A percentile compares a stretch with the other conserved stretches of the same genome.
Conservation (phyloP, 208 protist species). For the Trypanosoma melophagium region DNA sequence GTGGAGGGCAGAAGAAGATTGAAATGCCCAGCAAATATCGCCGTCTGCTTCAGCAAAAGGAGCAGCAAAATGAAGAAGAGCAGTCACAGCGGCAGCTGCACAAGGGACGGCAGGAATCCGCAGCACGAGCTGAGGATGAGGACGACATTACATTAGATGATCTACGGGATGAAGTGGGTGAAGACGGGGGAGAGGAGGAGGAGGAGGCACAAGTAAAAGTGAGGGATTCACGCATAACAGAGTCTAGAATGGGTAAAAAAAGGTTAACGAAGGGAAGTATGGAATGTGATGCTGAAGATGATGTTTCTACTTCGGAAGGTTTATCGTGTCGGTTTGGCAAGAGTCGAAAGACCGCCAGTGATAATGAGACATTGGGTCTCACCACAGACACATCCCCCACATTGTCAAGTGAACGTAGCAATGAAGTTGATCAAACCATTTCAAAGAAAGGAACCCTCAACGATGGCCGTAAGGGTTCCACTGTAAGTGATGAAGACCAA, state of each 20-base stretch:
- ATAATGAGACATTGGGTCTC: no score
- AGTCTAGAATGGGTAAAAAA: neutral
- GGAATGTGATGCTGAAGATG: neutral
- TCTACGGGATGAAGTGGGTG: neutral
- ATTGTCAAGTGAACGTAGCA: neutral
- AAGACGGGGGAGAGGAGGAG: neutral
- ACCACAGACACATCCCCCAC: neutral
- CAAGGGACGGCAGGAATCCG: neutral
- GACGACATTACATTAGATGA: conserved; percentile 12
- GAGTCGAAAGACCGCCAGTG: neutral
- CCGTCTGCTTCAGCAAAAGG: conserved; percentile 29
- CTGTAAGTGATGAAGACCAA: neutral
- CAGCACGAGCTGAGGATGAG: neutral
- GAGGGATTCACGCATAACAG: no score
- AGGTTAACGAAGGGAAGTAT: neutral
- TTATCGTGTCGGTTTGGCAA: conserved; percentile 8
- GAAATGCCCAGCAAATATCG: conserved; percentile 51
- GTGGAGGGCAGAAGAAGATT: conserved; percentile 10
- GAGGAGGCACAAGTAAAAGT: neutral
- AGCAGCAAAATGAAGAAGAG: neutral
- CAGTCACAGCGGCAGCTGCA: neutral
- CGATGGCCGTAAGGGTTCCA: neutral
- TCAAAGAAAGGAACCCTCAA: neutral
- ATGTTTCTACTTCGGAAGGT: neutral
- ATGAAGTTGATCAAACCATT: neutral